Evolutionary conservation across 345 rosid genomes (phyloP), one percentile per base, ranked within the genome.

Genomic region (Nasturtium officinale): DNA sequence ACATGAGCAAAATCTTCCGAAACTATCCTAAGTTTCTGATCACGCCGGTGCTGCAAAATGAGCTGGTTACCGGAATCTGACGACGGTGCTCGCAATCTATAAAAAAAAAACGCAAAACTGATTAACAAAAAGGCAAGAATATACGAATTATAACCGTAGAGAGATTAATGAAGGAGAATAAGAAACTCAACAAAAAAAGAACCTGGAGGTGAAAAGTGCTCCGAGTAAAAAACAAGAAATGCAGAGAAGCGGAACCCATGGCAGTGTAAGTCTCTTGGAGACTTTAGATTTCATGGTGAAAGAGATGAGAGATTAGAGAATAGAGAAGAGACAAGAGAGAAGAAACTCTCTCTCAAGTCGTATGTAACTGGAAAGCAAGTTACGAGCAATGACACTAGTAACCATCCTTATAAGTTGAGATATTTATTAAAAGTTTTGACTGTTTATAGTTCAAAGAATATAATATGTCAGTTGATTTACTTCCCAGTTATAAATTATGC

Each of bases 231-330:
- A 95, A 74, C 85, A 91, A 26, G 76, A 83, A 23, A 80, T 61
- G 76, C 96, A 91, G 74, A 95, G 45, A 70, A 90, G 48, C 1
- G 95, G 90, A 77, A 91, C 67, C 99, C 94, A 91, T 80, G 78
- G 84, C 11, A 77, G 12, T 30, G 93, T 81, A 51, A 88, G 54
- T 69, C 71, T 87, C 65, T 30, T 65, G 30, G 81, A 50, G 60
- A 71, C 73, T 43, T 96, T 96, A 30, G 53, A 70, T 82, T 87
- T 95, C 98, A 95, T 91, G 59, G 17, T 64, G 53, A 25, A 12
- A 76, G 40, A 7, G 40, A 66, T 8, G 32, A 65, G 26, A 29
- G 12, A 6, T 35, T 0, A 35, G 40, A 35, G 12, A 38, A 4
- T 4, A 40, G 18, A 43, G 3, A n/a, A 18, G 56, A 32, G 62